These are phyloP conservation scores for Luffa acutangula DNA, from an alignment of 306 rosid genomes.

Conservation along the genomic window DNA sequence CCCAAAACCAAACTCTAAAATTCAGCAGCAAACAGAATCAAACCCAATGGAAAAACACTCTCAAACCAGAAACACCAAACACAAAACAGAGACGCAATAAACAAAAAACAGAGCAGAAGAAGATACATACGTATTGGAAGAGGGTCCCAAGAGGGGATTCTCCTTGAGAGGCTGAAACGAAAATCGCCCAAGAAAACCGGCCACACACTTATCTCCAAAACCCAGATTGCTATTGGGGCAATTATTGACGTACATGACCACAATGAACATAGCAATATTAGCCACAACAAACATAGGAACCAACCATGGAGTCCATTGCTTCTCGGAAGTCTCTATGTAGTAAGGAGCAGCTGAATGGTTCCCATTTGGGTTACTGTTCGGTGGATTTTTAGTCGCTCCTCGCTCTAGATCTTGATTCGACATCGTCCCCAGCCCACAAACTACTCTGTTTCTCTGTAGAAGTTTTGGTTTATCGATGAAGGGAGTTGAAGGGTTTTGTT, in stretches of 20 bases:
- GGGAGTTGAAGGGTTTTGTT: not conserved
- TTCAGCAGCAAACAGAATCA: not conserved
- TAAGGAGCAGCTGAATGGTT: conserved; percentile 14
- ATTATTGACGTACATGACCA: conserved; percentile 29
- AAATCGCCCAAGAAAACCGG: conserved; percentile 29
- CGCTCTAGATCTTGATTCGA: conserved; percentile 32
- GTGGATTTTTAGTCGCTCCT: conserved; percentile 26
- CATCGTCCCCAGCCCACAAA: conserved; percentile 10
- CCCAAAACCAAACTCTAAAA: not conserved
- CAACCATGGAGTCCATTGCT: conserved; percentile 42
- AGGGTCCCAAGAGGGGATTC: conserved; percentile 45
- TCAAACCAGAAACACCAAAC: not conserved
- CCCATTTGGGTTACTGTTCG: not conserved
- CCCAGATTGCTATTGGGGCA: conserved; percentile 27
- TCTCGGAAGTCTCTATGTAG: conserved; percentile 24
- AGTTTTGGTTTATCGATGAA: not conserved
- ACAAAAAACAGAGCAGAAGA: not conserved
- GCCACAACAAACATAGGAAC: conserved; percentile 39
- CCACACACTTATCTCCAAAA: conserved; percentile 19
- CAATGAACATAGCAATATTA: conserved; percentile 26
- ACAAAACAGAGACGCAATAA: not conserved
- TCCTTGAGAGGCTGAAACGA: conserved; percentile 38
- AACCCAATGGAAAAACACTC: not conserved
- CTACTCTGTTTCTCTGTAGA: not conserved
- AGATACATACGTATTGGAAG: conserved; percentile 27